phyloP scores from a whole-genome alignment of 768 basidiomycete genomes.

The Porphyrellus cyaneotinctus region DNA sequence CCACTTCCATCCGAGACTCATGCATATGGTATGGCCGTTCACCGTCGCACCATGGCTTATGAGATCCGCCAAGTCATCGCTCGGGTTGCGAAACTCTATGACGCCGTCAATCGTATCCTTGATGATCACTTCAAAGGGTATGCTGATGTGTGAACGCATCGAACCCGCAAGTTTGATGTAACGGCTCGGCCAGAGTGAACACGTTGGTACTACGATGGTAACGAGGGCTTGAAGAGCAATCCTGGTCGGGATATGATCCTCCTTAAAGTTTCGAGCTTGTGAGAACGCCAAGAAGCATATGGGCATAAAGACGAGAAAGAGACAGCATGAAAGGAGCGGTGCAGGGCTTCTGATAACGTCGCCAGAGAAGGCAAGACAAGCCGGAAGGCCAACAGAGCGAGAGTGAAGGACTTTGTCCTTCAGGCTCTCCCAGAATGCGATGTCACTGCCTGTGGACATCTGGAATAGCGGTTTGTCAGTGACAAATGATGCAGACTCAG shows the following conservation, averaged over 20 bases:
- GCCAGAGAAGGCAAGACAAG: neutral
- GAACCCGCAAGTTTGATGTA: conserved; percentile 32
- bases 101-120: conserved; percentile 34
- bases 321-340: conserved; percentile 1
- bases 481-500: too few relatives aligned
- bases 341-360: neutral
- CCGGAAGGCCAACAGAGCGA: neutral
- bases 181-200: conserved; percentile 41
- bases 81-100: conserved; percentile 43
- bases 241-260: conserved; percentile 14
- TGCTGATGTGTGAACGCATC: conserved; percentile 21
- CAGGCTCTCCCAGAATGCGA: conserved; percentile 3
- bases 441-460: conserved; percentile 6
- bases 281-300: conserved; percentile 8
- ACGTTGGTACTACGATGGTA: conserved; percentile 40
- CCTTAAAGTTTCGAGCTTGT: conserved; percentile 1
- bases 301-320: conserved; percentile 8
- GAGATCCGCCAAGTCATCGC: conserved; percentile 36
- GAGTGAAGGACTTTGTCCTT: neutral
- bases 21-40: conserved; percentile 37
- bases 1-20: conserved; percentile 33
- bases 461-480: too few relatives aligned
- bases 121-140: conserved; percentile 37
- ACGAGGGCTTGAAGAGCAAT: conserved; percentile 36
- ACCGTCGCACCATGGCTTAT: conserved; percentile 31